phyloP scores from a whole-genome alignment of 2,329 filamentous ascomycete species.

The Trichoderma sp. region DNA sequence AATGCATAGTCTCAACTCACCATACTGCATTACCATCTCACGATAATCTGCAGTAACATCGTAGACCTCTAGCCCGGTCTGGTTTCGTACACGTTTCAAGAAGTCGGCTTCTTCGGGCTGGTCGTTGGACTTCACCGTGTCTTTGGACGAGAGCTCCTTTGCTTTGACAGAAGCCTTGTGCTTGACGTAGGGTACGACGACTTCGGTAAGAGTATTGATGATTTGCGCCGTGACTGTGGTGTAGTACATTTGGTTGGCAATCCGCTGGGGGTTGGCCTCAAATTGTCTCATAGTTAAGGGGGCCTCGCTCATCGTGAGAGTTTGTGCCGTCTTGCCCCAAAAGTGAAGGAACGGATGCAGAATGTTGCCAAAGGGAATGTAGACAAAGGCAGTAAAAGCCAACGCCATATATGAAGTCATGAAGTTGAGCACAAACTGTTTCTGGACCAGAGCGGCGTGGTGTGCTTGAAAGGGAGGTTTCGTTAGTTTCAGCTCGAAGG shows the following conservation, averaged over 20 bases:
- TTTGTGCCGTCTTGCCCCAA: constrained; percentile 70
- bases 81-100: constrained; percentile 73
- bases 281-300: constrained; percentile 65
- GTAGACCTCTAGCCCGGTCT: constrained; percentile 79
- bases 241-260: constrained; percentile 91
- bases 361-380: constrained; percentile 82
- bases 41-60: constrained; percentile 87
- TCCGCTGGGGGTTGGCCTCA: constrained; percentile 74
- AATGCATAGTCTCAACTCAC: constrained; percentile 34
- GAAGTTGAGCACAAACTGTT: constrained; percentile 95
- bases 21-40: constrained; percentile 86
- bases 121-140: constrained; percentile 56
- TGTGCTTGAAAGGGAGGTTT: constrained; percentile 50
- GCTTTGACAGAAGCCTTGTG: constrained; percentile 74
- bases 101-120: constrained; percentile 75
- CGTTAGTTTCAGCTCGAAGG: neutral
- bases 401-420: constrained; percentile 92
- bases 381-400: constrained; percentile 90
- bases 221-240: constrained; percentile 93
- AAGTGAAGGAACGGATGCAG: constrained; percentile 84
- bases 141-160: constrained; percentile 66
- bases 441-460: constrained; percentile 79
- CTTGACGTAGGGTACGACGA: constrained; percentile 81
- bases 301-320: constrained; percentile 72
- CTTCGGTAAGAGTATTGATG: constrained; percentile 80